These are phyloP conservation scores for Aspergillus latus DNA, from an alignment of 2,329 filamentous ascomycete genomes.

Conservation along the genomic window DNA sequence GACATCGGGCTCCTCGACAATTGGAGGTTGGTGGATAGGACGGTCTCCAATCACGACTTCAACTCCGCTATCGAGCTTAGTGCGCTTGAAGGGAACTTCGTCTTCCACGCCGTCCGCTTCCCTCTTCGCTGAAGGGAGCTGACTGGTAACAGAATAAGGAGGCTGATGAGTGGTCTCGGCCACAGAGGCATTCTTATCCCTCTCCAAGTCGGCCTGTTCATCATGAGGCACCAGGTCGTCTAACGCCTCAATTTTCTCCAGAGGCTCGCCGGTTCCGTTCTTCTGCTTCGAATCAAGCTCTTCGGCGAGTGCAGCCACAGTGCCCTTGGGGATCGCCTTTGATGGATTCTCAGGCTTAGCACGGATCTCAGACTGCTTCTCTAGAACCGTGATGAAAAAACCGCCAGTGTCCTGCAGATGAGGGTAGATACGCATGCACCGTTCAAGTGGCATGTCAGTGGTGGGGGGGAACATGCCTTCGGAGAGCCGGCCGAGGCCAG, in stretches of 20 bases:
- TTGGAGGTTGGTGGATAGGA: conserved; percentile 35
- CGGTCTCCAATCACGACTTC: conserved; percentile 41
- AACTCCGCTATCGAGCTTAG: conserved; percentile 42
- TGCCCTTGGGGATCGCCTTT: conserved; percentile 40
- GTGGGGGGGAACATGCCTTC: conserved; percentile 80
- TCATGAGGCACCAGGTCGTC: conserved; percentile 41
- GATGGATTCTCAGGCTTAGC: conserved; percentile 65
- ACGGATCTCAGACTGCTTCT: conserved; percentile 86
- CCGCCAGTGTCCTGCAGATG: conserved; percentile 95
- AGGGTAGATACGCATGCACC: conserved; percentile 91
- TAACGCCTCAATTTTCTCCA: conserved; percentile 41
- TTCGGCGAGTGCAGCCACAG: conserved; percentile 37
- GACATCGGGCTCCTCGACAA: conserved; percentile 24
- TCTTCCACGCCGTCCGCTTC: conserved; percentile 36
- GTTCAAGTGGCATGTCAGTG: conserved; percentile 72
- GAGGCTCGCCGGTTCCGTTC: conserved; percentile 27
- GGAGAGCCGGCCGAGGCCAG: conserved; percentile 66
- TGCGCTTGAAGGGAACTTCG: conserved; percentile 44
- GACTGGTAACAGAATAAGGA: conserved; percentile 33
- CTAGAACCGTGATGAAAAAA: conserved; percentile 94
- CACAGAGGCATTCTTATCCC: conserved; percentile 36
- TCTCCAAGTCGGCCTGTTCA: conserved; percentile 28
- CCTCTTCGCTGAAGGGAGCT: conserved; percentile 32
- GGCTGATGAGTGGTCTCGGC: conserved; percentile 35
- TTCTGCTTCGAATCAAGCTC: conserved; percentile 37